These are phyloP conservation scores for Atkinsonella texensis DNA, from an alignment of 2,329 filamentous ascomycete species.

Conservation along the genomic window DNA sequence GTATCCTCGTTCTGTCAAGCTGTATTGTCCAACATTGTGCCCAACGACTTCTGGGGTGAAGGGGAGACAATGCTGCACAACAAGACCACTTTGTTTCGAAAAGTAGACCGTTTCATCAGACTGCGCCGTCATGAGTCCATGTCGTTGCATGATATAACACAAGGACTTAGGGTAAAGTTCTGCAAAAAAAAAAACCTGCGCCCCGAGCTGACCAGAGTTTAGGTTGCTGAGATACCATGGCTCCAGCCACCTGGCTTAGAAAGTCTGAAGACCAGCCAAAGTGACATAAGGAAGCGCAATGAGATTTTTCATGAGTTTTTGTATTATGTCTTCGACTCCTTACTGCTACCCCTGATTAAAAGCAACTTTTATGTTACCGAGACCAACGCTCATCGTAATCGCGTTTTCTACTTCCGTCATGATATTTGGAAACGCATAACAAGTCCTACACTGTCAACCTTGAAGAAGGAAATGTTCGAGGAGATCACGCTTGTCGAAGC, in stretches of 20 bases:
- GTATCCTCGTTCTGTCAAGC: constrained; percentile 85
- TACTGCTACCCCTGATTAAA: constrained; percentile 75
- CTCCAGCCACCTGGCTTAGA: constrained; percentile 43
- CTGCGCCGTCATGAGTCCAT: constrained; percentile 73
- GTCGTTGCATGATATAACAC: constrained; percentile 64
- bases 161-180: constrained; percentile 58
- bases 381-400: constrained; percentile 66
- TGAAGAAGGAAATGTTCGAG: constrained; percentile 68
- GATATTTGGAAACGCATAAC: constrained; percentile 75
- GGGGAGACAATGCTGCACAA: constrained; percentile 46
- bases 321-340: constrained; percentile 87
- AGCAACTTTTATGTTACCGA: constrained; percentile 93
- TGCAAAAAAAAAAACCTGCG: neutral
- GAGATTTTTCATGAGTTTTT: constrained; percentile 77
- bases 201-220: neutral
- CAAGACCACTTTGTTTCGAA: constrained; percentile 45
- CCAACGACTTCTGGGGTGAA: constrained; percentile 60
- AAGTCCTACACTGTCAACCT: constrained; percentile 54
- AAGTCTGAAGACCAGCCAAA: constrained; percentile 48
- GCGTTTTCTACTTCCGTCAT: constrained; percentile 87
- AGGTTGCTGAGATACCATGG: constrained; percentile 65
- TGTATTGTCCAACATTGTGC: constrained; percentile 60
- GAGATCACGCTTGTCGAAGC: constrained; percentile 52
- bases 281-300: constrained; percentile 62
- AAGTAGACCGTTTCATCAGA: constrained; percentile 65